Conservation (phyloP, 768 basidiomycete genomes). For the Podaxis sp. region DNA sequence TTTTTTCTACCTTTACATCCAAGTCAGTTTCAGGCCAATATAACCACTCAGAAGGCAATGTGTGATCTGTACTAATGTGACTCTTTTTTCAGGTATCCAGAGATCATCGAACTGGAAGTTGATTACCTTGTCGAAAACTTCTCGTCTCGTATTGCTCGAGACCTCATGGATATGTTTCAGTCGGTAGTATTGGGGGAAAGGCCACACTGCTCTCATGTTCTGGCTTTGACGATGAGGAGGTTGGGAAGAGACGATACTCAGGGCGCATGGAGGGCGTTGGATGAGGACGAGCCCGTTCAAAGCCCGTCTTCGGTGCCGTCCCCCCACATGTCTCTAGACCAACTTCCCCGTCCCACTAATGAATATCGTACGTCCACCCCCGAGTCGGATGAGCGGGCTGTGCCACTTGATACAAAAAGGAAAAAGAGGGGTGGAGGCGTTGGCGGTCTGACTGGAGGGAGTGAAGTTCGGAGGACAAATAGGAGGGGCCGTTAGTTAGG, state of each 20-base stretch:
- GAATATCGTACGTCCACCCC: too few relatives aligned
- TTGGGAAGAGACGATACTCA: background rate
- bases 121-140: background rate
- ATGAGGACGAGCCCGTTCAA: too few relatives aligned
- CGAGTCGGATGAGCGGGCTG: too few relatives aligned
- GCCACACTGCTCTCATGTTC: background rate
- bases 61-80: too few relatives aligned
- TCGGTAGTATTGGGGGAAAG: background rate
- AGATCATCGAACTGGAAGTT: conserved; percentile 5
- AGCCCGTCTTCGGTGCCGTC: too few relatives aligned
- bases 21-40: conserved; percentile 2
- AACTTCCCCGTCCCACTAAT: too few relatives aligned
- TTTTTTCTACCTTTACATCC: conserved; percentile 13
- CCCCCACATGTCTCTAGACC: too few relatives aligned
- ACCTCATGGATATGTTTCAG: background rate
- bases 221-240: conserved; percentile 1
- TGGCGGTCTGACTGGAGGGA: too few relatives aligned
- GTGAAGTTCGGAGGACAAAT: too few relatives aligned
- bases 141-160: background rate
- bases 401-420: too few relatives aligned
- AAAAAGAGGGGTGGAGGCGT: too few relatives aligned
- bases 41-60: background rate
- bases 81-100: background rate
- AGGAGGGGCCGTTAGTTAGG: too few relatives aligned
- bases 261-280: background rate